Conservation (phyloP, 192 early-diverging fungal genomes). For the Gaertneriomyces semiglobifer region DNA sequence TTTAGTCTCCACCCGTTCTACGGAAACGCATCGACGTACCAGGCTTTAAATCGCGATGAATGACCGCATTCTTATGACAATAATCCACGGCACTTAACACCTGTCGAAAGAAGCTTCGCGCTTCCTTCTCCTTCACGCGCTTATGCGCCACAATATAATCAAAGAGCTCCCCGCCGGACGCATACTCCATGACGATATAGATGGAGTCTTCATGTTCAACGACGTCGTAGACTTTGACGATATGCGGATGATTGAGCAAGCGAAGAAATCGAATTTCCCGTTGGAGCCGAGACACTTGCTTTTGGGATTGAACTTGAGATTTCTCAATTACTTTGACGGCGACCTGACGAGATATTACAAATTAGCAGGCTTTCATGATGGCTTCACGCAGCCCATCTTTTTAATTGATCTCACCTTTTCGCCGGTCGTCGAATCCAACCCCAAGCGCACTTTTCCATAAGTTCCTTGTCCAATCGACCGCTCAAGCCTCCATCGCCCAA, state of each 20-base stretch:
- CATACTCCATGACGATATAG: conserved; percentile 95
- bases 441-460: conserved; percentile 55
- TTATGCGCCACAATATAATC: conserved; percentile 80
- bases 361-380: too few species aligned
- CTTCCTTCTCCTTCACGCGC: conserved; percentile 77
- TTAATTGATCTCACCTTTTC: conserved; percentile 31
- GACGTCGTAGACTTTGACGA: conserved; percentile 88
- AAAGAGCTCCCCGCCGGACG: conserved; percentile 88
- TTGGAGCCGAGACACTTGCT: conserved; percentile 75
- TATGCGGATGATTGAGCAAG: conserved; percentile 83
- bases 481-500: conserved; percentile 44
- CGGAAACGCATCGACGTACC: conserved; percentile 23
- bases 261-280: conserved; percentile 72
- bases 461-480: conserved; percentile 54
- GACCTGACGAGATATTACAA: conserved; percentile 15
- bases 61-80: conserved; percentile 57
- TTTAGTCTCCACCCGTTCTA: background rate
- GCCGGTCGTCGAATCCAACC: conserved; percentile 32
- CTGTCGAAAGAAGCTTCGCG: conserved; percentile 80
- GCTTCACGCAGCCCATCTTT: background rate
- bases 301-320: conserved; percentile 44
- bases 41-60: conserved; percentile 78
- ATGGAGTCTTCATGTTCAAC: conserved; percentile 95
- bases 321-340: conserved; percentile 47
- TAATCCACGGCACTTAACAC: conserved; percentile 67